phyloP scores from a whole-genome alignment of 2,329 filamentous ascomycete genomes.

The Penicillium sumatraense region DNA sequence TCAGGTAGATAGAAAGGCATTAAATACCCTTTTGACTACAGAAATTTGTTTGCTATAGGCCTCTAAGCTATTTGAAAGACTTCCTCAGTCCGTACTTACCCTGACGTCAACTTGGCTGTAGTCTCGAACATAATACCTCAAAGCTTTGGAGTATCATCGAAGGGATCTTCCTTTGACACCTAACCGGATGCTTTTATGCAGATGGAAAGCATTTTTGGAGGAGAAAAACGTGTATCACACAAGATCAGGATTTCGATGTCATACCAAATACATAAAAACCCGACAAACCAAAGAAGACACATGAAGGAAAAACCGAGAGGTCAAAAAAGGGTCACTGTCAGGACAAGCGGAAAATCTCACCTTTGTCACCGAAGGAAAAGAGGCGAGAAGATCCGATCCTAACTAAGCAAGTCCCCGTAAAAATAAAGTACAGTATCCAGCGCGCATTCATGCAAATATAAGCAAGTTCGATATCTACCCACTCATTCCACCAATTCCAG shows the following conservation, averaged over 20 bases:
- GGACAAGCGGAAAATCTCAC: not conserved
- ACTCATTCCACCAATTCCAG: constrained; percentile 20
- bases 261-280: constrained; percentile 26
- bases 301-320: constrained; percentile 24
- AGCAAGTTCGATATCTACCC: constrained; percentile 33
- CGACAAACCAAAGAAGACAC: constrained; percentile 28
- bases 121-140: no score
- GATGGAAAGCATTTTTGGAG: not conserved
- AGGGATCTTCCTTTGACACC: not conserved
- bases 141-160: not conserved
- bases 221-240: constrained; percentile 9
- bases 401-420: constrained; percentile 19
- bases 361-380: constrained; percentile 6
- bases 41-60: not conserved
- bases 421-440: constrained; percentile 34
- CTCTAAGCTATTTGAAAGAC: not conserved
- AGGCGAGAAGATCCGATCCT: constrained; percentile 12
- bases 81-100: no score
- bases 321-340: constrained; percentile 16
- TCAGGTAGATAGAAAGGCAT: not conserved
- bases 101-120: no score
- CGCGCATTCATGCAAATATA: constrained; percentile 32
- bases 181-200: not conserved
- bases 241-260: constrained; percentile 18
- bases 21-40: constrained; percentile 1